Evolutionary conservation across 305 asterid genomes (phyloP), one percentile per base, ranked within the genome.

Genomic region (Striga hermonthica): DNA sequence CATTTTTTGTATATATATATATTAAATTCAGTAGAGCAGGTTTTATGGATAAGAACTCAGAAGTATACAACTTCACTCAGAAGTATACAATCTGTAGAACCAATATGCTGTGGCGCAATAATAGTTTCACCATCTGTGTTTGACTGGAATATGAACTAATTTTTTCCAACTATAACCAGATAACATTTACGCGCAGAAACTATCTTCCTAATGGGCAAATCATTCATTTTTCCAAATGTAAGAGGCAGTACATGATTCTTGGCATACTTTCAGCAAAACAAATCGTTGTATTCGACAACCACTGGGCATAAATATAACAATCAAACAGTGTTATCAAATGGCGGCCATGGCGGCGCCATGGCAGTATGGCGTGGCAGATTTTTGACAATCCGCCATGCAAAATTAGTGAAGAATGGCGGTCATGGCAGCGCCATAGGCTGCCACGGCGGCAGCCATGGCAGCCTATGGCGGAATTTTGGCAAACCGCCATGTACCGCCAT

Each of bases 231-330:
- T 62, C 14, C n/a, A 54, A 56, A 66, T 47, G 56, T 54, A 55
- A 13, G 61, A 7, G 65, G 57, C 53, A 12, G 12, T 60, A 4
- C 22, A 60, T 34, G 58, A 53, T 64, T 60, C 61, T 65, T 41
- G 71, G 40, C 28, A 60, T 35, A 40, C 15, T 58, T 74, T 69
- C 47, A 9, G 57, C 31, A 14, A 39, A 15, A 58, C 67, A 58
- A 50, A 63, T 7, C 31, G 9, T 53, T 48, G 60, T 50, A 16
- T 10, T 43, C 22, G 60, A 67, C 38, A 15, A 66, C 45, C 9
- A 14, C 52, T 56, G 57, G 49, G 43, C 52, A 38, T 11, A 50
- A 10, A 55, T 16, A 15, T 52, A 37, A 36, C 54, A 64, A 71
- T 14, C 35, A 55, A 40, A n/a, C n/a, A n/a, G n/a, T n/a, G n/a